Base-by-base conservation (phyloP, 1,284 basidiomycete species). In the Tremellales sp. region DNA sequence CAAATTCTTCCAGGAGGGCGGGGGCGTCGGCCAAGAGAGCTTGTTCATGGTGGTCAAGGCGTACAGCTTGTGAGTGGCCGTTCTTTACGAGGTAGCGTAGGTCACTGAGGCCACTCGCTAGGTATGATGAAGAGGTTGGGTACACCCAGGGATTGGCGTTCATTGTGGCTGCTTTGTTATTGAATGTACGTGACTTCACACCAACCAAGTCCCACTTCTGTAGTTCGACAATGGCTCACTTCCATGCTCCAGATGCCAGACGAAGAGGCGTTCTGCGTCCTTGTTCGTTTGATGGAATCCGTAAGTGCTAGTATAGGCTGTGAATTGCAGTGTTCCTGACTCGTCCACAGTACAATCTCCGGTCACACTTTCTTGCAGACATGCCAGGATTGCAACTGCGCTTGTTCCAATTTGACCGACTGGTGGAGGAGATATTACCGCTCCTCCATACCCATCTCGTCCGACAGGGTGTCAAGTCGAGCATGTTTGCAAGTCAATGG, bases 121-220 rank as follows among this genome's bases (percentile, higher is more conserved):
- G 86, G 56, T 92, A 93, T 71, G 94, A 98, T 70, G 80, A 86
- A 14, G 86, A 92, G 70, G 93, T 97, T 14, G 94, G 94, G 2
- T 98, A 98, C 65, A 97, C 93, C 56, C 94, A 98, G 74, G 94
- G 94, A 1, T 71, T 95, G 40, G 90, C 91, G 1, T 98, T 98
- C 68, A 84, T 98, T 44, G 93, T 93, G 3, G 95, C 94, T 0
- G 87, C 94, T 21, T 73, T 98, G 16, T 74, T 98, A 18, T 76
- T 98, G 22, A 95, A 97, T 64, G 91, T 91, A 64, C 62, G 85
- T 62, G 14, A 3, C 16, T 19, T 27, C 12, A 13, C 26, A 26
- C 31, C 33, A n/a, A n/a, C n/a, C n/a, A n/a, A n/a, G n/a, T n/a
- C n/a, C n/a, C n/a, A n/a, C 35, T 21, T 16, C 9, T n/a, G n/a